Evolutionary conservation across 2,329 filamentous ascomycete genomes (phyloP).

Genomic region (Epichloe amarillans): DNA sequence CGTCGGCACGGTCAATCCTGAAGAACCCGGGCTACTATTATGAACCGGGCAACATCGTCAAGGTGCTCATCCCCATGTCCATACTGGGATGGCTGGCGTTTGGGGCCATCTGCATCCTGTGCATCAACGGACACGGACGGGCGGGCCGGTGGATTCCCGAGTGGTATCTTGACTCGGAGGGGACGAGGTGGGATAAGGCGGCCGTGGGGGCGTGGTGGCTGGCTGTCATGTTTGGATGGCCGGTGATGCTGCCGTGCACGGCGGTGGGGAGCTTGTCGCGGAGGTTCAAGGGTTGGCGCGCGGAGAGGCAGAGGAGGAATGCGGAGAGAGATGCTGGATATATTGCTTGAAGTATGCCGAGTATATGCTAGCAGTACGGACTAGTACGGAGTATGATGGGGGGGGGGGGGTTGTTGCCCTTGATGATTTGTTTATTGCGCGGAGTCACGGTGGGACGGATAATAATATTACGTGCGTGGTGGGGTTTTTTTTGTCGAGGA

Average conservation of each 20-base stretch:
- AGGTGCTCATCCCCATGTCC: slow-evolving; percentile 12
- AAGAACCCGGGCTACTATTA: not conserved
- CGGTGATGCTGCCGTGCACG: slow-evolving; percentile 53
- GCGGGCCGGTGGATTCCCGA: slow-evolving; percentile 19
- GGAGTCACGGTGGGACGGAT: not conserved
- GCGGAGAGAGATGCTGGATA: slow-evolving; percentile 23
- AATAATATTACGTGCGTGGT: not conserved
- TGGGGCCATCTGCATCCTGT: slow-evolving; percentile 19
- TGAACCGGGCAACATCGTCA: not conserved
- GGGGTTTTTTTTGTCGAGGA: too few species aligned
- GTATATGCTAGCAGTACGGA: not conserved
- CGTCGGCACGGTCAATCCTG: not conserved
- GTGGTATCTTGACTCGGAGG: slow-evolving; percentile 19
- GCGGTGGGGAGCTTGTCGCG: slow-evolving; percentile 63
- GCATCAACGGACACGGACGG: slow-evolving; percentile 17
- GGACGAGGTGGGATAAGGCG: slow-evolving; percentile 10
- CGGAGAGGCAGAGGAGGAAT: slow-evolving; percentile 26
- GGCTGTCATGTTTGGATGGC: slow-evolving; percentile 22
- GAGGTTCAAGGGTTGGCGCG: slow-evolving; percentile 27
- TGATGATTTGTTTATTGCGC: not conserved
- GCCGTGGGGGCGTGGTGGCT: slow-evolving; percentile 17
- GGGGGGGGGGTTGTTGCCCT: not conserved
- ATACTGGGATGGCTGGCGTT: slow-evolving; percentile 18
- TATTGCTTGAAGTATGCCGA: not conserved
- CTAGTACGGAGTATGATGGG: not conserved